Conservation (phyloP, 2,329 filamentous ascomycete genomes). For the Ceratocystis variospora region DNA sequence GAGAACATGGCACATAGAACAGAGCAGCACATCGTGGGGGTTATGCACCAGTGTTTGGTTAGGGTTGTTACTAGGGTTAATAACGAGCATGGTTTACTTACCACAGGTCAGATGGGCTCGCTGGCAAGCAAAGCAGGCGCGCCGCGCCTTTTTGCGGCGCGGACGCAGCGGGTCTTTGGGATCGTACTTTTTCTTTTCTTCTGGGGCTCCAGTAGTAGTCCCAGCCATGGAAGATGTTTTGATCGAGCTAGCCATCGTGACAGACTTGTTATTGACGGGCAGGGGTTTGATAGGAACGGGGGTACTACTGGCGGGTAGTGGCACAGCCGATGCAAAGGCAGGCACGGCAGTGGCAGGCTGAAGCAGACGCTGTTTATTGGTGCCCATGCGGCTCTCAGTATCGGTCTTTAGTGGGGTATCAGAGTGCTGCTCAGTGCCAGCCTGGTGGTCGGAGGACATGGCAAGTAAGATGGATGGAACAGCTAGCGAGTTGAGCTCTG, state of each 20-base stretch:
- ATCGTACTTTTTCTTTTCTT: conserved; percentile 55
- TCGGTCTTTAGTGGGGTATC: background rate
- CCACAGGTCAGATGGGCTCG: conserved; percentile 94
- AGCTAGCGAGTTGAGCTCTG: background rate
- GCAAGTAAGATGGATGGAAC: background rate
- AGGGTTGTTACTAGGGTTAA: too few species aligned
- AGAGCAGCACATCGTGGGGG: background rate
- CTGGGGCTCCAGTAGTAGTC: conserved; percentile 30
- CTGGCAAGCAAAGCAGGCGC: conserved; percentile 94
- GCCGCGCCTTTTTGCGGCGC: conserved; percentile 83
- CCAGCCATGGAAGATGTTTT: conserved; percentile 29
- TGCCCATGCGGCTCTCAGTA: background rate
- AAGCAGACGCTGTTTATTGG: background rate
- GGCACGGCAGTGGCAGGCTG: background rate
- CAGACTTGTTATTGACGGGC: conserved; percentile 35
- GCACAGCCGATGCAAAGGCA: background rate
- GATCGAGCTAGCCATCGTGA: conserved; percentile 39
- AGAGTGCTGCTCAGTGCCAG: background rate
- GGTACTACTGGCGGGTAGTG: background rate
- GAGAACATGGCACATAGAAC: background rate
- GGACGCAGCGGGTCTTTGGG: conserved; percentile 85
- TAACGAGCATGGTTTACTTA: conserved; percentile 37
- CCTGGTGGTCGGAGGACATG: conserved; percentile 6
- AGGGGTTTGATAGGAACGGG: conserved; percentile 25
- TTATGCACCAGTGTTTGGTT: background rate